Base-by-base conservation (phyloP, 2,329 filamentous ascomycete species). In the Pochonia chlamydosporia region DNA sequence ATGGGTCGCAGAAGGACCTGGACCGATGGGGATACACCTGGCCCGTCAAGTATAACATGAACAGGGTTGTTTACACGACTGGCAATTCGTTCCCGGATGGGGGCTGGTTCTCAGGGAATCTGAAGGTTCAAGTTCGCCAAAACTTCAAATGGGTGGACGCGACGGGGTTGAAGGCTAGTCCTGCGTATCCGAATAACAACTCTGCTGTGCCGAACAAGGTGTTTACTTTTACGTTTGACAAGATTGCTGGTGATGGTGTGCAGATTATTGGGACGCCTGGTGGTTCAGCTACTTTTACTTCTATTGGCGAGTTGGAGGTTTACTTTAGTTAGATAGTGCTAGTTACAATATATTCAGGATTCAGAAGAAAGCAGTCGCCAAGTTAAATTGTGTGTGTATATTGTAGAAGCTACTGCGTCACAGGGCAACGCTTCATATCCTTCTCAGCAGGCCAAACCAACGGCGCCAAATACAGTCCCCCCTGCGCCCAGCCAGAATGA, bases 11-110 rank as follows among this genome's bases (percentile, higher is more conserved):
- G 35, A 47, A 47, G 30, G 36, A 47, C 39, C 24, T 47, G 16
- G 44, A 47, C 28, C 44, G 44, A n/a, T 47, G 44, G 44, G 44
- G 44, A 13, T 42, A 47, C 25, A 47, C 44, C n/a, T 47, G 44
- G 44, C 37, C 36, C 5, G 21, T 16, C 7, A 16, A 35, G 26
- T 47, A 47, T 33, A 26, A 31, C 14, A 47, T 47, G 36, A 41
- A 47, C 44, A 24, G 44, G 16, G 37, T 47, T 4, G 37, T 42
- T 2, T 47, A 47, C 24, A 14, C 16, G 16, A 47, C 44, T 21
- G 44, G 44, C 36, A 47, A 42, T 26, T 8, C 37, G 5, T 47
- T 47, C 44, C 36, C 36, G 21, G 44, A 47, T 33, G 44, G 44
- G 6, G 44, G 44, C 4, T 47, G 44, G 44, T 47, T 47, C 25